These are phyloP conservation scores for Coemansia sp. DNA, from an alignment of 192 early-diverging fungal genomes.

Conservation along the genomic window DNA sequence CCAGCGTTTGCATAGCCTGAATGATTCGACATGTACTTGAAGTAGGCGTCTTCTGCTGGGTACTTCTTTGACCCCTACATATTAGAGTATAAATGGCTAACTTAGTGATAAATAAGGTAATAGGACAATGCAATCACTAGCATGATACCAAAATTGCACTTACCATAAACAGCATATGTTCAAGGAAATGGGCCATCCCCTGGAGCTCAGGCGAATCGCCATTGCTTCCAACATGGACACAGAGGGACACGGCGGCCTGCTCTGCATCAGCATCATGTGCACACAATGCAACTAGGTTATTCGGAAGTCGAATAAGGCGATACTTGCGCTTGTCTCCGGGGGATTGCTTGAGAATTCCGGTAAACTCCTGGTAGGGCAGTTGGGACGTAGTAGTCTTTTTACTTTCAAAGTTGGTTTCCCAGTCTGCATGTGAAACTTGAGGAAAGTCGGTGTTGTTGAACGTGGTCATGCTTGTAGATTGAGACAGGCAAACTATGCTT, in stretches of 20 bases:
- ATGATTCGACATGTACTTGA: constrained; percentile 19
- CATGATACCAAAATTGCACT: background rate
- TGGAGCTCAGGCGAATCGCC: constrained; percentile 56
- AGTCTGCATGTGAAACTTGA: too few species aligned
- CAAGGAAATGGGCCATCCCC: constrained; percentile 69
- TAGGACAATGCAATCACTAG: background rate
- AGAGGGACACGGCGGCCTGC: constrained; percentile 56
- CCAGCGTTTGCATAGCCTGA: constrained; percentile 28
- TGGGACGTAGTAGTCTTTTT: background rate
- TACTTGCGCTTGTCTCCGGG: constrained; percentile 57
- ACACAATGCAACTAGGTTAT: constrained; percentile 56
- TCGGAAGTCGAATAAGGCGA: constrained; percentile 53
- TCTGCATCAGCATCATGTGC: constrained; percentile 53
- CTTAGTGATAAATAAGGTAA: too few species aligned
- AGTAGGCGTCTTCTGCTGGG: constrained; percentile 63
- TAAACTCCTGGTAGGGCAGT: constrained; percentile 9
- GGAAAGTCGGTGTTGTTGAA: too few species aligned
- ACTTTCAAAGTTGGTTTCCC: constrained; percentile 6
- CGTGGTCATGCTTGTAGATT: too few species aligned
- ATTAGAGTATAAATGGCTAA: background rate
- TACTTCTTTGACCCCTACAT: constrained; percentile 61
- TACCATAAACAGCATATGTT: constrained; percentile 67
- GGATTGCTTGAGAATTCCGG: constrained; percentile 30
- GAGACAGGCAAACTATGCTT: too few species aligned
- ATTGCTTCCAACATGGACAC: constrained; percentile 59